phyloP scores from a whole-genome alignment of 176 grass and related monocot species.

The Carex pumila region DNA sequence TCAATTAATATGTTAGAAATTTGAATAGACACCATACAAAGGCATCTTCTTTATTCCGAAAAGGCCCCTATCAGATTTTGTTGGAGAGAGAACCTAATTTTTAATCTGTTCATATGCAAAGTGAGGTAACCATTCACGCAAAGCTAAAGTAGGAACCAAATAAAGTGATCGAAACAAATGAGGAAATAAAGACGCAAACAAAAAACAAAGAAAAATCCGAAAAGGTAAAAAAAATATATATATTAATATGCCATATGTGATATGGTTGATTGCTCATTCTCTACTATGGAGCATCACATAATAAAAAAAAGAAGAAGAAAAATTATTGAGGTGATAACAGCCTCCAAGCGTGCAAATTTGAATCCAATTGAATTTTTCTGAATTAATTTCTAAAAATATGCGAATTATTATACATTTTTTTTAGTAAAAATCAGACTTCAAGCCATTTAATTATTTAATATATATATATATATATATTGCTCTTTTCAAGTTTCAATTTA shows the following conservation, averaged over 20 bases:
- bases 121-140: slow-evolving; percentile 2
- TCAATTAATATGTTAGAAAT: not conserved
- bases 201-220: not conserved
- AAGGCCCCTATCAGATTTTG: not conserved
- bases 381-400: not conserved
- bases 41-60: not conserved
- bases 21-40: not conserved
- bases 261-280: not conserved
- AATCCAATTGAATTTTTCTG: not conserved
- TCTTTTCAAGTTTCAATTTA: no score
- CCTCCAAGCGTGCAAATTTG: not conserved
- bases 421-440: no score
- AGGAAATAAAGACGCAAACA: not conserved
- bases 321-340: not conserved
- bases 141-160: slow-evolving; percentile 10
- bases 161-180: not conserved
- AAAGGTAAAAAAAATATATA: not conserved
- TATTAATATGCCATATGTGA: not conserved
- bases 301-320: not conserved
- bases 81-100: slow-evolving; percentile 1
- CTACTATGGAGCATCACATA: not conserved
- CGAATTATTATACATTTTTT: not conserved
- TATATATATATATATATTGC: no score
- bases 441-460: no score
- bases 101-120: not conserved